Base-by-base conservation (phyloP, 495 filamentous ascomycete species). In the Penicillium paradoxum region DNA sequence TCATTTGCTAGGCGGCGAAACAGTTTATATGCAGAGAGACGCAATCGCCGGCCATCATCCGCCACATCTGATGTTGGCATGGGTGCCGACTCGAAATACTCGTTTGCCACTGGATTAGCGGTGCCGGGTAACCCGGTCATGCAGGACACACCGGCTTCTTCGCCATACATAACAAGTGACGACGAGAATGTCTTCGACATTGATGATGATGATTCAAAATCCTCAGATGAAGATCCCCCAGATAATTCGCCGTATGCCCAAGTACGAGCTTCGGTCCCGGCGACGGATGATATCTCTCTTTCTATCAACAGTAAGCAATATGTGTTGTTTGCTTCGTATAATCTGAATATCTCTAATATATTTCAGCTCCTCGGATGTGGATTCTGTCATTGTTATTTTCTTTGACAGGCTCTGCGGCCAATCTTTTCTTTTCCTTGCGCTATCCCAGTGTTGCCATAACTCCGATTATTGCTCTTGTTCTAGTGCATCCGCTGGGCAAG, bases 381-480 rank as follows among this genome's bases (percentile, higher is more conserved):
- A 74, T 74, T 17, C 63, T 92, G 21, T 88, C 88, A 18, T 74
- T 88, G 6, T 59, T 93, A 11, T 93, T 91, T 60, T 83, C 89
- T 11, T 70, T 93, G 27, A 73, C 91, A 18, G 89, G 89, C 39
- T 90, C 88, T 29, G 84, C 87, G 2, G 90, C 87, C 34, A 93
- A 92, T 68, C 70, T 92, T 25, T 91, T 93, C 66, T 68, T 68
- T 89, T 93, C 72, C 83, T 86, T 93, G 54, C 79, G 89, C 73
- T 93, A 92, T 71, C 89, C 89, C 29, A 90, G 87, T 62, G 87
- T 93, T 65, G 82, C 85, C 17, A 91, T 93, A 59, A 90, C 87
- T 0, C 89, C 89, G 13, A 83, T 92, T 41, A 91, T 93, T 63
- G 89, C 89, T 19, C 71, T 93, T 57, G 74, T 93, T 46, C 76